A percentile compares a stretch with the other conserved stretches of the same genome.
Conservation (phyloP, 805 yeast genomes). For the Hanseniaspora jakobsenii region DNA sequence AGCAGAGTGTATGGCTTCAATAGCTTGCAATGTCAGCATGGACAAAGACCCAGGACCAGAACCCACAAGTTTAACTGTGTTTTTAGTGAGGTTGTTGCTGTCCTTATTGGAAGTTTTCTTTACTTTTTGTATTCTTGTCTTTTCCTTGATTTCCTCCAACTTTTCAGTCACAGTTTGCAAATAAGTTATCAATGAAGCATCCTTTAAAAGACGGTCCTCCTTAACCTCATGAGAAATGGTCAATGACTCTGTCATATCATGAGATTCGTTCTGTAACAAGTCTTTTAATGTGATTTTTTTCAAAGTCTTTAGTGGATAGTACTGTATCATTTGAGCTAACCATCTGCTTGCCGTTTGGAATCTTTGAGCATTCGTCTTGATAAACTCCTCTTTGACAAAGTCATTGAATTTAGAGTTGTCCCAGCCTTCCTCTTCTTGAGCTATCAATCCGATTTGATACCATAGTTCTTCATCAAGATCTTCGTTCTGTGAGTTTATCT, state of each 20-base stretch:
- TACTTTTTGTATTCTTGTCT: not conserved
- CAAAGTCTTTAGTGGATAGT: slow-evolving; percentile 62
- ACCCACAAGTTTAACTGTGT: slow-evolving; percentile 70
- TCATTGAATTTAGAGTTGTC: slow-evolving; percentile 48
- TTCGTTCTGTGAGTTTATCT: slow-evolving; percentile 27
- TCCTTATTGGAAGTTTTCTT: no score
- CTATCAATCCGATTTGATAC: slow-evolving; percentile 26
- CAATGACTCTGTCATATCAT: slow-evolving; percentile 16
- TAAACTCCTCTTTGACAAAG: slow-evolving; percentile 38
- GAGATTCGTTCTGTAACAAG: slow-evolving; percentile 15
- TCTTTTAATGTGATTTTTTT: slow-evolving; percentile 44
- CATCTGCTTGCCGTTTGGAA: slow-evolving; percentile 58
- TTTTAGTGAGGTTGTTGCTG: no score
- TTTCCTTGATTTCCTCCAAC: not conserved
- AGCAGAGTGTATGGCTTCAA: slow-evolving; percentile 66
- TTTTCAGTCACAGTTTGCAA: slow-evolving; percentile 1
- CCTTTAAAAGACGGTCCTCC: not conserved
- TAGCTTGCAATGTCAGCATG: slow-evolving; percentile 72
- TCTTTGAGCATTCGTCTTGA: slow-evolving; percentile 41
- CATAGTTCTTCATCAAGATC: slow-evolving; percentile 5
- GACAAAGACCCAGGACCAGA: slow-evolving; percentile 88
- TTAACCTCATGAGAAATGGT: not conserved
- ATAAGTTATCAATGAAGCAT: not conserved
- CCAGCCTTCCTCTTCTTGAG: slow-evolving; percentile 56
- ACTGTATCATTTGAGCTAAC: slow-evolving; percentile 82